phyloP scores from a whole-genome alignment of 2,329 filamentous ascomycete genomes.

The Hypoxylon sp. region DNA sequence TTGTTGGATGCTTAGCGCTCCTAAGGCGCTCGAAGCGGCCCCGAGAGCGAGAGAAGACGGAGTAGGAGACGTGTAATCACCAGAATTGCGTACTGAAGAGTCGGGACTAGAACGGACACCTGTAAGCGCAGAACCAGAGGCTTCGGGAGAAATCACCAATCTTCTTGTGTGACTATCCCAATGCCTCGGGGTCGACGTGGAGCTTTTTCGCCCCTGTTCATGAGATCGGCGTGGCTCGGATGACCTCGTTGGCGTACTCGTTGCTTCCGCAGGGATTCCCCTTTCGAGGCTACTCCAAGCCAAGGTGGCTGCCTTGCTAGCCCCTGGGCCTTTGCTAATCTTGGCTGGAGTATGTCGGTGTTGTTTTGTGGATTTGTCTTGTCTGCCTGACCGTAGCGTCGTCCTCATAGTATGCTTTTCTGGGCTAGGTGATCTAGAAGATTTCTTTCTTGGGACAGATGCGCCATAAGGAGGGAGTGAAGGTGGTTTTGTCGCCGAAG shows the following conservation, averaged over 20 bases:
- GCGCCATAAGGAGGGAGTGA: slow-evolving; percentile 54
- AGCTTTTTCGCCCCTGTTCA: slow-evolving; percentile 52
- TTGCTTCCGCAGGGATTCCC: slow-evolving; percentile 47
- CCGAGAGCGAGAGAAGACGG: slow-evolving; percentile 68
- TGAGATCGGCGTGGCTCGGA: slow-evolving; percentile 52
- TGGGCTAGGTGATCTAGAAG: slow-evolving; percentile 68
- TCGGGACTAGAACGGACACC: slow-evolving; percentile 52
- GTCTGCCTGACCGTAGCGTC: slow-evolving; percentile 68
- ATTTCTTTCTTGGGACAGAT: slow-evolving; percentile 54
- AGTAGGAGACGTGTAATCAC: slow-evolving; percentile 57
- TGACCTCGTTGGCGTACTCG: slow-evolving; percentile 31
- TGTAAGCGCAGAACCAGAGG: slow-evolving; percentile 50
- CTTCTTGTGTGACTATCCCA: slow-evolving; percentile 71
- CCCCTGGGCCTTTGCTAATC: slow-evolving; percentile 65
- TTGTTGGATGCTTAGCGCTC: slow-evolving; percentile 54
- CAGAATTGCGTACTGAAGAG: slow-evolving; percentile 56
- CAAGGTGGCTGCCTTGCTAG: slow-evolving; percentile 74
- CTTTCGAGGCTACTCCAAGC: slow-evolving; percentile 67
- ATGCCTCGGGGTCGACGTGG: slow-evolving; percentile 56
- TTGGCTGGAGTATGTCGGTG: slow-evolving; percentile 60
- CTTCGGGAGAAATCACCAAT: slow-evolving; percentile 60
- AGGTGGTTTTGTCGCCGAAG: slow-evolving; percentile 48
- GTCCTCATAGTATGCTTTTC: slow-evolving; percentile 75
- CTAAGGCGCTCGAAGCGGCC: slow-evolving; percentile 70
- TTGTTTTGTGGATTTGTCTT: slow-evolving; percentile 60